These are phyloP conservation scores for Bryoglossum gracile DNA, from an alignment of 495 filamentous ascomycete species.

Conservation along the genomic window DNA sequence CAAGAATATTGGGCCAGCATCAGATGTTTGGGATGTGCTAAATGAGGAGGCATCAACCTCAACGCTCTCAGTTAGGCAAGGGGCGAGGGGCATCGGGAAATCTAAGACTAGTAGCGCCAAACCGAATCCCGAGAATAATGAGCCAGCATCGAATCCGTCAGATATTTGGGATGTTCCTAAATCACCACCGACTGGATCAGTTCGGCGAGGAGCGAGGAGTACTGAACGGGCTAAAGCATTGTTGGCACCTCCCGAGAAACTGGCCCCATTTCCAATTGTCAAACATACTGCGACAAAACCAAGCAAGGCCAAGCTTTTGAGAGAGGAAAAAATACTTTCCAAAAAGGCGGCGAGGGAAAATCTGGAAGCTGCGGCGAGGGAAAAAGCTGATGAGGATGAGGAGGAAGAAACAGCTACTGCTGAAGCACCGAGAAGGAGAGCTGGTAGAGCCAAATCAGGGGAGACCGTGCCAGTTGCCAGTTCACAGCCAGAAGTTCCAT, in stretches of 20 bases:
- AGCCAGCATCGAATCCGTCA: too few species aligned
- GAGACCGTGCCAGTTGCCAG: background rate
- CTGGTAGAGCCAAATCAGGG: background rate
- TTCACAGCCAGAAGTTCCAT: background rate
- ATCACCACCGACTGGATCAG: too few species aligned
- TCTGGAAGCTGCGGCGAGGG: conserved; percentile 4
- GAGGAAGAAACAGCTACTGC: background rate
- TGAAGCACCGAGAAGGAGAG: background rate
- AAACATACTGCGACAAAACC: conserved; percentile 5
- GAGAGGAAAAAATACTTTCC: conserved; percentile 12
- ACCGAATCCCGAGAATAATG: too few species aligned
- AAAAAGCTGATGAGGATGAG: conserved; percentile 4
- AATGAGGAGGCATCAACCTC: background rate
- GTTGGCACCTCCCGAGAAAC: background rate
- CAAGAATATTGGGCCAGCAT: background rate
- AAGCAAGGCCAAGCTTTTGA: conserved; percentile 15
- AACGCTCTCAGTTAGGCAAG: background rate
- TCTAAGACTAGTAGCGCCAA: too few species aligned
- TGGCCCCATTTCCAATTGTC: background rate
- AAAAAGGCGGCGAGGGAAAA: conserved; percentile 12
- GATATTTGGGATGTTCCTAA: too few species aligned
- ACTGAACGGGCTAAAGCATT: conserved; percentile 1
- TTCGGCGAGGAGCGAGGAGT: background rate
- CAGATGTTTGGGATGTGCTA: conserved; percentile 10
- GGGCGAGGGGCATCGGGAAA: too few species aligned